phyloP scores from a whole-genome alignment of 139 green algal species.

The Chlorella sp. region DNA sequence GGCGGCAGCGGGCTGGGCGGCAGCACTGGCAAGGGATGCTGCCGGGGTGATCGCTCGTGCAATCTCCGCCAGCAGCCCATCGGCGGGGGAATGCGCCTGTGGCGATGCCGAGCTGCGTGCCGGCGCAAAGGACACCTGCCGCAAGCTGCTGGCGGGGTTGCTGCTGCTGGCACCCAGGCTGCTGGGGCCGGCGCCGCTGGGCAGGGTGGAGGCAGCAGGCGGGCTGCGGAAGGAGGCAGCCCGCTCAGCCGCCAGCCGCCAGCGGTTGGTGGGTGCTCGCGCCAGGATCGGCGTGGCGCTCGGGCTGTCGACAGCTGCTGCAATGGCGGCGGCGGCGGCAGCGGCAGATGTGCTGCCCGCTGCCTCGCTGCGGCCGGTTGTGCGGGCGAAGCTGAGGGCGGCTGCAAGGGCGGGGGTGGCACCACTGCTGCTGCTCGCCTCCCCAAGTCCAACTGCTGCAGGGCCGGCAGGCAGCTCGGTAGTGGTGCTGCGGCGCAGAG shows the following conservation, averaged over 20 bases:
- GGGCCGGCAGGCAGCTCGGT: background rate
- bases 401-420: background rate
- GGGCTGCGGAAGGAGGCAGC: background rate
- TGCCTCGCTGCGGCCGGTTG: background rate
- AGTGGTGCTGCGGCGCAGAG: background rate
- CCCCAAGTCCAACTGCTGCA: background rate
- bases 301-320: background rate
- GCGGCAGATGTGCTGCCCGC: background rate
- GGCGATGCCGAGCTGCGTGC: background rate
- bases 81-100: background rate
- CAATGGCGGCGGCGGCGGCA: background rate
- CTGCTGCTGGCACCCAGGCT: background rate
- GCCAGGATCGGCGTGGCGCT: background rate
- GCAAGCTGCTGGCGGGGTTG: background rate
- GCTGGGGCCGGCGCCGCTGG: background rate
- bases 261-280: background rate
- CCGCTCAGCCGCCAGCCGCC: conserved; percentile 12
- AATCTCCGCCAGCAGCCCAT: conserved; percentile 22
- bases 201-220: too few relatives aligned
- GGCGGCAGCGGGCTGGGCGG: background rate
- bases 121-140: background rate
- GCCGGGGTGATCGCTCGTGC: background rate
- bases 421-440: background rate
- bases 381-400: background rate
- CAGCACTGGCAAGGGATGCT: background rate